Evolutionary conservation across 2,329 filamentous ascomycete species (phyloP), one percentile per base, ranked within the genome.

Genomic region (Exophiala alcalophila): DNA sequence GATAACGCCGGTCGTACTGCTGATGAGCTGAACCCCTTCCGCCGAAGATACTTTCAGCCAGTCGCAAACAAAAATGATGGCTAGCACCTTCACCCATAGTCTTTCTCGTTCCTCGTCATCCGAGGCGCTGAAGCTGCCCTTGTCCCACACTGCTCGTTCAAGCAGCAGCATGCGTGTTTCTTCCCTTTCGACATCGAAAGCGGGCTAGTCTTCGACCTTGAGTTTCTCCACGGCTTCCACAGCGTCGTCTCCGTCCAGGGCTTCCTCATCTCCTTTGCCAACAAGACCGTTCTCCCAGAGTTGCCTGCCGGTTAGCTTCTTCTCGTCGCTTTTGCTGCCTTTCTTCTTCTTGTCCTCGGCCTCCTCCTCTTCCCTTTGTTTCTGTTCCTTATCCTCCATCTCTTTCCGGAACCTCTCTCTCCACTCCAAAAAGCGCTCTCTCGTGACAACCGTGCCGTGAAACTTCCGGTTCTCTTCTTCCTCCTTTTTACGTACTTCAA

Each of bases 391-490:
- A 59, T 92, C 90, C 61, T 83, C 83, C 78, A 91, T 83, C 71
- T 97, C 92, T 60, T 74, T 71, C 49, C 80, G 62, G 61, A 97
- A 98, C 7, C 65, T 77, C 26, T 83, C 81, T 41, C 87, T 76
- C 92, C 92, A 98, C 54, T 77, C 78, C 55, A 86, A 61, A 60
- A 97, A 98, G 0, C 81, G 82, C 69, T 95, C 88, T 15, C 80
- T 74, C n/a, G 82, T 97, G 14, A 98, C 92, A 21, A 81, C 75
- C 24, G 87, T 87, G 44, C 92, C 92, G 63, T 94, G 86, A 65
- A 98, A 98, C 67, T 96, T 97, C 58, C 84, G 81, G 64, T 98
- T 98, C 72, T 98, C 92, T 64, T 92, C 89, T 50, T 85, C 81
- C 68, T 98, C 92, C 1, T 59, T 73, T 58, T 79, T 76, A 5